Evolutionary conservation across 345 rosid species (phyloP).

Genomic region (sweet orange (Citrus sinensis)): DVS_A1.0 CM039165.1:37460001-37460500

Average conservation of each 20-base stretch:
- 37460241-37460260: not conserved
- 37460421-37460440: not conserved
- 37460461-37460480: not conserved
- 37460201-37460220: constrained; percentile 49
- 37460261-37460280: not conserved
- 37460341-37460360: not conserved
- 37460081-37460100: constrained; percentile 87
- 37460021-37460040: not conserved
- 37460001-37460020: too few species aligned
- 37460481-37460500: not conserved
- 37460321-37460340: not conserved
- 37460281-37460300: not conserved
- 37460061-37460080: constrained; percentile 77
- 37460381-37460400: not conserved
- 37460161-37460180: constrained; percentile 56
- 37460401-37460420: not conserved
- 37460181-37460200: constrained; percentile 76
- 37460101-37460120: constrained; percentile 88
- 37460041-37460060: constrained; percentile 20
- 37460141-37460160: constrained; percentile 55
- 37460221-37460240: not conserved
- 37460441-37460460: not conserved
- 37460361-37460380: not conserved
- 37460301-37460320: not conserved
- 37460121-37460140: constrained; percentile 78